Evolutionary conservation across 768 basidiomycete species (phyloP).

Genomic region (Lentinula sp.): DNA sequence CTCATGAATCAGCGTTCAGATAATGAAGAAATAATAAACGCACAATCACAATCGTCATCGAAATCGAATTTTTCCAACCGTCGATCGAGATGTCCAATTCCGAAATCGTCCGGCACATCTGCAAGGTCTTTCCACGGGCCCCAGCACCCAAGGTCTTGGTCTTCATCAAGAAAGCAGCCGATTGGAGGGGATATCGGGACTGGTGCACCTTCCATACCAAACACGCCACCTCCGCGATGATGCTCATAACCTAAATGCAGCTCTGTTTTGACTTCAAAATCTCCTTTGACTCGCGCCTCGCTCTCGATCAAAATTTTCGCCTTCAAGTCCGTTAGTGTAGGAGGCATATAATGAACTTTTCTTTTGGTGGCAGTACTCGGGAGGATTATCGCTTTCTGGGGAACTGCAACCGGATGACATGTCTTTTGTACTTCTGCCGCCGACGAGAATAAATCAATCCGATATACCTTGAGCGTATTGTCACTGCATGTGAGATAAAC

Average conservation of each 20-base stretch:
- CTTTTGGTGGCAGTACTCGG: no score
- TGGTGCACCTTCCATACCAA: background rate
- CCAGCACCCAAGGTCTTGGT: background rate
- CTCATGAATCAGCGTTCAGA: background rate
- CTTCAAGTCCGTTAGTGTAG: background rate
- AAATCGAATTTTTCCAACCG: background rate
- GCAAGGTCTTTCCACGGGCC: background rate
- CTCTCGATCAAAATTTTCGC: background rate
- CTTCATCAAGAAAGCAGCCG: background rate
- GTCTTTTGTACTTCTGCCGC: no score
- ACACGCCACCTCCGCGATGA: background rate
- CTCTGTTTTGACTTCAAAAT: background rate
- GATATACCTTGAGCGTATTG: no score
- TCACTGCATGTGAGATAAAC: no score
- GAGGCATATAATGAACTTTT: background rate
- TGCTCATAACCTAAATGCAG: background rate
- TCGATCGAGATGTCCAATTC: background rate
- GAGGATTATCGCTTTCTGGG: no score
- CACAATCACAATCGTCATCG: background rate
- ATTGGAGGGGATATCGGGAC: background rate
- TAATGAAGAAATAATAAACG: background rate
- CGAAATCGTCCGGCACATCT: background rate
- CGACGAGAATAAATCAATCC: no score
- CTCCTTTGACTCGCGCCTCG: background rate
- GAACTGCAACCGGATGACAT: no score